Evolutionary conservation across 148 eudicot genomes (phyloP).

Genomic region (Chenopodium quinoa): DNA sequence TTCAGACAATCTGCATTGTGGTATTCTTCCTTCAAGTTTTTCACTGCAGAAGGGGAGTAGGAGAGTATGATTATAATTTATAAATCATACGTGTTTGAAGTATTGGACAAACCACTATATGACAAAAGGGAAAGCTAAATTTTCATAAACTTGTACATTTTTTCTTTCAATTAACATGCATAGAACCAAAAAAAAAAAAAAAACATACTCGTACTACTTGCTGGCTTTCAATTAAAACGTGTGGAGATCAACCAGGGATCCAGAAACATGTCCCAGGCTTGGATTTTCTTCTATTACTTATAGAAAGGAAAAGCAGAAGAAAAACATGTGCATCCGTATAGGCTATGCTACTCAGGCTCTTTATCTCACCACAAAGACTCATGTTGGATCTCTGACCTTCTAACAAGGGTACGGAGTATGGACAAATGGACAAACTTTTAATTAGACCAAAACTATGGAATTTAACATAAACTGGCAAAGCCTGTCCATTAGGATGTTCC

Average conservation of each 20-base stretch:
- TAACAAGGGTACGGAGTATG: no score
- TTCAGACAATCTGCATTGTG: conserved; percentile 54
- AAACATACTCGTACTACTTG: neutral
- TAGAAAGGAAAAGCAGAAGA: neutral
- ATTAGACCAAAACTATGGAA: no score
- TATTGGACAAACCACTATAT: neutral
- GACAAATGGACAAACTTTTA: neutral
- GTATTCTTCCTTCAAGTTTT: conserved; percentile 63
- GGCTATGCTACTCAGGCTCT: neutral
- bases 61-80: neutral
- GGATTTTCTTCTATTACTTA: no score
- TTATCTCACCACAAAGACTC: neutral
- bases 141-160: neutral
- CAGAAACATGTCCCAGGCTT: neutral
- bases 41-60: conserved; percentile 33
- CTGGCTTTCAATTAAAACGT: neutral
- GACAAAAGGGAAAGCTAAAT: neutral
- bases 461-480: no score
- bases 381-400: neutral
- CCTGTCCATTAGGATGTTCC: no score
- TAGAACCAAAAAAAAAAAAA: neutral
- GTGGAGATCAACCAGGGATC: neutral
- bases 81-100: no score
- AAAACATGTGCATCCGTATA: neutral
- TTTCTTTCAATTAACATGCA: neutral